phyloP scores from a whole-genome alignment of 495 filamentous ascomycete genomes.

The Bathelium albidoporum region DNA sequence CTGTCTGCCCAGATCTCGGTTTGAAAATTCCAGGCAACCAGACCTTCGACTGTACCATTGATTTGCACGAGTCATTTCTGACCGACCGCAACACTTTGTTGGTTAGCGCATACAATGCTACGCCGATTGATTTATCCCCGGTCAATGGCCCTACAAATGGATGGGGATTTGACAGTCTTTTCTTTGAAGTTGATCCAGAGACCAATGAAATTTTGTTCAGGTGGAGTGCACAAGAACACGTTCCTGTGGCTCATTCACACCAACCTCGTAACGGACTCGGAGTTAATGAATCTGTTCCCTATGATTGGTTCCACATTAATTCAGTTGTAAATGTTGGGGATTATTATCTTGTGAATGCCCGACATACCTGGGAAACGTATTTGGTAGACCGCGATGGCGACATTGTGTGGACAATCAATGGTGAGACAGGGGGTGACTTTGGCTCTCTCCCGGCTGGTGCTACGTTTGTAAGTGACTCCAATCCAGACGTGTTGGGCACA shows the following conservation, averaged over 20 bases:
- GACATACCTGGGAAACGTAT: constrained; percentile 31
- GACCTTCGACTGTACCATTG: constrained; percentile 7
- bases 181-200: constrained; percentile 17
- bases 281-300: constrained; percentile 24
- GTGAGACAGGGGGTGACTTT: constrained; percentile 36
- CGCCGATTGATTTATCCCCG: constrained; percentile 10
- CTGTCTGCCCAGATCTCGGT: constrained; percentile 8
- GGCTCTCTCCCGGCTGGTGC: constrained; percentile 20
- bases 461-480: constrained; percentile 5
- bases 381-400: constrained; percentile 30
- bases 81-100: constrained; percentile 16
- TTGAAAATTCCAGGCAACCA: constrained; percentile 6
- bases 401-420: constrained; percentile 36
- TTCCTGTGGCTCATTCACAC: constrained; percentile 2
- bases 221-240: constrained; percentile 15
- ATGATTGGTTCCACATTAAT: constrained; percentile 42
- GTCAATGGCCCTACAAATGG: constrained; percentile 12
- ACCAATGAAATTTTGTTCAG: constrained; percentile 15
- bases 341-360: constrained; percentile 33
- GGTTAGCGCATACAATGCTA: constrained; percentile 16
- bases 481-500: neutral
- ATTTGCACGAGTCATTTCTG: constrained; percentile 15
- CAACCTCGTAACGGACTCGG: constrained; percentile 14
- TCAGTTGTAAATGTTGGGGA: constrained; percentile 35
- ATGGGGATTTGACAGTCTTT: constrained; percentile 15